phyloP scores from a whole-genome alignment of 116 monocot genomes.

The Iris pallida region DNA sequence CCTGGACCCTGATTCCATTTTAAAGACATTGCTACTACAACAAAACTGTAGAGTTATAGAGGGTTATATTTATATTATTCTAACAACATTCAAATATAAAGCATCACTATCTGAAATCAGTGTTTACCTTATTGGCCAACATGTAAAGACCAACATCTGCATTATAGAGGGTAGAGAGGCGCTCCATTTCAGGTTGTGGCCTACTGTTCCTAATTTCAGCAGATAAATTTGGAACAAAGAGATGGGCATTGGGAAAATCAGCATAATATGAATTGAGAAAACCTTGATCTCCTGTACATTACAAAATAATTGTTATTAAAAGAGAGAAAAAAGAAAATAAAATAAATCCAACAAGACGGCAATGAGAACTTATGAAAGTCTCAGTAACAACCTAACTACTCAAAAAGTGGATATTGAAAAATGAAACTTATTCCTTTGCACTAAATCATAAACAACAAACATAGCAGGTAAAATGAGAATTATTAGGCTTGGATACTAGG shows the following conservation, averaged over 20 bases:
- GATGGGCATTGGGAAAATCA: slow-evolving; percentile 85
- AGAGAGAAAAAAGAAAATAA: background rate
- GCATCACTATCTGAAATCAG: background rate
- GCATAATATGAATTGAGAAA: slow-evolving; percentile 96
- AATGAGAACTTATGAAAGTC: background rate
- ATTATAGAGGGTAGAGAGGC: slow-evolving; percentile 94
- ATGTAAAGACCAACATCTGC: slow-evolving; percentile 99
- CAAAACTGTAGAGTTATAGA: no score
- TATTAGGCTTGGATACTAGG: no score
- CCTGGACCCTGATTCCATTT: no score
- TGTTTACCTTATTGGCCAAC: slow-evolving; percentile 94
- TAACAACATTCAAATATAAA: background rate
- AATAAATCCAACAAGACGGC: background rate
- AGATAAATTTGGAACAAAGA: slow-evolving; percentile 72
- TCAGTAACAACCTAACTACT: background rate
- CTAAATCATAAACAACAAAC: no score
- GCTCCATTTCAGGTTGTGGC: slow-evolving; percentile 64
- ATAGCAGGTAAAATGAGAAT: no score
- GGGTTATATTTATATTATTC: no score
- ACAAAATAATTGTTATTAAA: background rate
- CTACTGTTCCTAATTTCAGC: slow-evolving; percentile 32
- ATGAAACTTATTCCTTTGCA: no score
- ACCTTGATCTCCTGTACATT: slow-evolving; percentile 85
- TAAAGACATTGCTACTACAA: no score
- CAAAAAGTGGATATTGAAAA: background rate